Evolutionary conservation across 2,329 filamentous ascomycete genomes (phyloP).

Genomic region (Alternaria incomplexa): DNA sequence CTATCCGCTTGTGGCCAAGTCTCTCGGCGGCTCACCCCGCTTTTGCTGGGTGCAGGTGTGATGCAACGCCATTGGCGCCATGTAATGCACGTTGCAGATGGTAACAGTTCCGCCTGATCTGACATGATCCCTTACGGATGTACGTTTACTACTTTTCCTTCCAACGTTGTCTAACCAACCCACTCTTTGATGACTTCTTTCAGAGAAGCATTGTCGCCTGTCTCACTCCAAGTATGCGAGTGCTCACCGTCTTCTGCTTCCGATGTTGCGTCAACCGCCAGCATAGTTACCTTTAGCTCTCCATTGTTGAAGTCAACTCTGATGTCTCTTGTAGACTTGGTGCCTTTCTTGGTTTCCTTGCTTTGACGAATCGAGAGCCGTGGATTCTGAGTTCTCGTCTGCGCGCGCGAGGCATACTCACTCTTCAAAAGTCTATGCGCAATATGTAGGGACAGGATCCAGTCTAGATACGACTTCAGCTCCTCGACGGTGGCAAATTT

Average conservation of each 20-base stretch:
- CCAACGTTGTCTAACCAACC: conserved; percentile 14
- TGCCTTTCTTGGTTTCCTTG: conserved; percentile 28
- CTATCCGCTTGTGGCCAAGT: conserved; percentile 4
- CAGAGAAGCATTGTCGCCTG: conserved; percentile 15
- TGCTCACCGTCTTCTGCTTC: conserved; percentile 16
- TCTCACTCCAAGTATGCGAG: conserved; percentile 34
- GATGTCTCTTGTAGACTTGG: conserved; percentile 26
- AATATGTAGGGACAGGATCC: conserved; percentile 41
- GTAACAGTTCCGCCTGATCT: not conserved
- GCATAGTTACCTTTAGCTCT: conserved; percentile 19
- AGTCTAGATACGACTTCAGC: conserved; percentile 40
- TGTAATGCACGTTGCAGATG: not conserved
- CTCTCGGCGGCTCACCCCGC: conserved; percentile 3
- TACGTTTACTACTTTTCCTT: not conserved
- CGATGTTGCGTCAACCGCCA: conserved; percentile 2
- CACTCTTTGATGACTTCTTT: conserved; percentile 35
- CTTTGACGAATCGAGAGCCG: conserved; percentile 28
- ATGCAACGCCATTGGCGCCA: conserved; percentile 2
- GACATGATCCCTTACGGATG: not conserved
- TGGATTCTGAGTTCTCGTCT: conserved; percentile 27
- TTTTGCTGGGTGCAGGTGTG: not conserved
- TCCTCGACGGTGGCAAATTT: conserved; percentile 39
- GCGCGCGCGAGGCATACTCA: conserved; percentile 26
- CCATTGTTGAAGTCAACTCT: conserved; percentile 27
- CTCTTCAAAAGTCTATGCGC: conserved; percentile 36